These are phyloP conservation scores for Arachis monticola DNA, from an alignment of 331 rosid genomes.

Conservation along the genomic window DNA sequence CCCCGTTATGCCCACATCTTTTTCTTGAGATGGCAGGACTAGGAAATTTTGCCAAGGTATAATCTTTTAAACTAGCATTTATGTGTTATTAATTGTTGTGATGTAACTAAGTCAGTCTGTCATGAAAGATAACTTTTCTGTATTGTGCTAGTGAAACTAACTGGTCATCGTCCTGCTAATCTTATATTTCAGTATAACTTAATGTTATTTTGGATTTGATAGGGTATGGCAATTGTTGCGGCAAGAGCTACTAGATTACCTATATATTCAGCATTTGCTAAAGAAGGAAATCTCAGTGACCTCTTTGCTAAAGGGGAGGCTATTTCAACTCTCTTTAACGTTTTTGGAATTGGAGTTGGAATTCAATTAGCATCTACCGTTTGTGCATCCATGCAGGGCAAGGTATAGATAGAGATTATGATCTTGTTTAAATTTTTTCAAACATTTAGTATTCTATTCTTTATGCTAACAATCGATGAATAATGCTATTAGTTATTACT, in stretches of 20 bases:
- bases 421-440: constrained; percentile 1
- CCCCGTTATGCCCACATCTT: constrained; percentile 84
- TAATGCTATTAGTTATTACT: background rate
- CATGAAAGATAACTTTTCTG: background rate
- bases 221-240: constrained; percentile 91
- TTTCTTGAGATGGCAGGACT: constrained; percentile 86
- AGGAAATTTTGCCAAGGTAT: constrained; percentile 84
- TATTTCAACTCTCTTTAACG: constrained; percentile 86
- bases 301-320: constrained; percentile 94
- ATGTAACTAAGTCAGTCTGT: background rate
- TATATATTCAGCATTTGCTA: constrained; percentile 85
- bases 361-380: constrained; percentile 83
- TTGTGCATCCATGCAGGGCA: constrained; percentile 79
- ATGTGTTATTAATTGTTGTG: background rate
- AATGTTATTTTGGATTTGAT: constrained; percentile 37
- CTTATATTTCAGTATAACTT: constrained; percentile 10
- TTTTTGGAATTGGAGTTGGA: constrained; percentile 79
- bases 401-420: constrained; percentile 49
- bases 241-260: constrained; percentile 92
- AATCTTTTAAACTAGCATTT: background rate
- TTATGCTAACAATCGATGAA: background rate
- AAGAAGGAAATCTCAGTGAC: constrained; percentile 94
- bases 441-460: background rate
- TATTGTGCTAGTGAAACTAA: background rate
- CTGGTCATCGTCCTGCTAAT: background rate